Conservation (phyloP, 495 filamentous ascomycete genomes). For the Zalerion maritima region DNA sequence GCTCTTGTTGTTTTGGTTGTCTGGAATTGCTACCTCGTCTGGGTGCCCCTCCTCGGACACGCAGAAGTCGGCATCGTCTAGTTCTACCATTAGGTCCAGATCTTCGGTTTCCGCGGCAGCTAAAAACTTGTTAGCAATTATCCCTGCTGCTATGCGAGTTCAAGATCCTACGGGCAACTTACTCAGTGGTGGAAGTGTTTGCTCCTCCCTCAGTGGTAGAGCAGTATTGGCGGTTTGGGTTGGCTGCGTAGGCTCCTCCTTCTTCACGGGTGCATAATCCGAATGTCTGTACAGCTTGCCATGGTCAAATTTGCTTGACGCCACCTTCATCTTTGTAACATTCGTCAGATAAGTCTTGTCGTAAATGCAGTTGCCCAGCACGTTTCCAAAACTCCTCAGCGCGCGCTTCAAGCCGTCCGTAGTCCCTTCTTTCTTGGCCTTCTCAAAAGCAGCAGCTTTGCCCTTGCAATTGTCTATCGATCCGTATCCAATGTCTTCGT, state of each 20-base stretch:
- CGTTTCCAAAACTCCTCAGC: constrained; percentile 84
- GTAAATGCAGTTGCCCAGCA: constrained; percentile 93
- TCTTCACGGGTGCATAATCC: constrained; percentile 52
- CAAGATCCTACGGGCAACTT: too few relatives aligned
- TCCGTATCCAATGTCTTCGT: constrained; percentile 94
- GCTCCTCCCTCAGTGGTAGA: constrained; percentile 6
- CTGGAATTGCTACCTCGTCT: constrained; percentile 41
- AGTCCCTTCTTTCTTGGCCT: constrained; percentile 94
- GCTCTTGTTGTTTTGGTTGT: constrained; percentile 3
- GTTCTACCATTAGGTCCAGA: constrained; percentile 27
- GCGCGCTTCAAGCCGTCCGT: constrained; percentile 88
- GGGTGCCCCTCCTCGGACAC: constrained; percentile 42
- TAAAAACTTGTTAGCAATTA: constrained; percentile 1
- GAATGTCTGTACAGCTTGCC: constrained; percentile 68
- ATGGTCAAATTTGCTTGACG: constrained; percentile 52
- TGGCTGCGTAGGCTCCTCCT: constrained; percentile 28
- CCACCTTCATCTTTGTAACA: constrained; percentile 66
- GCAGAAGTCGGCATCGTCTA: constrained; percentile 64
- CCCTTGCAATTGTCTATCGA: constrained; percentile 89
- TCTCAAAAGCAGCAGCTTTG: constrained; percentile 89
- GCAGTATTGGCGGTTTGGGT: constrained; percentile 2
- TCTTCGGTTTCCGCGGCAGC: too few relatives aligned
- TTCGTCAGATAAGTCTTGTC: constrained; percentile 84
- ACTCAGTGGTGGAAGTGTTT: constrained; percentile 1
- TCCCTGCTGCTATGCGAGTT: constrained; percentile 1